Conservation (phyloP, 2,329 filamentous ascomycete genomes). For the Sarocladium kiliense region DNA sequence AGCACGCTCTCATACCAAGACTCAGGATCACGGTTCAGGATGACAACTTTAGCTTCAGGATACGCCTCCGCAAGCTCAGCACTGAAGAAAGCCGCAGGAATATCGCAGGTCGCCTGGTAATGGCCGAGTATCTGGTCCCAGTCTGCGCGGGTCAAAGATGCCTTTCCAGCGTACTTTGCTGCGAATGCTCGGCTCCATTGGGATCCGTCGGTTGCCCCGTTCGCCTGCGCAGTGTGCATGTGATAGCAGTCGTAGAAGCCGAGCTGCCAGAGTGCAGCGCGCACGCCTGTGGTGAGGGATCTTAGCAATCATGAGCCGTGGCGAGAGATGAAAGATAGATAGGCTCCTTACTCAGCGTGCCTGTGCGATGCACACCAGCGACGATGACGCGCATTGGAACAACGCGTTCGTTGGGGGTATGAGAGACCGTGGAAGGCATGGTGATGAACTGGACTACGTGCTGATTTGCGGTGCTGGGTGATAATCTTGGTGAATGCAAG, state of each 20-base stretch:
- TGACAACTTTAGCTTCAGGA: slow-evolving; percentile 32
- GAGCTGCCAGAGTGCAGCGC: slow-evolving; percentile 26
- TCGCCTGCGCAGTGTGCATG: slow-evolving; percentile 25
- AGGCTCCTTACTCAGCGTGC: slow-evolving; percentile 29
- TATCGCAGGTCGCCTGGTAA: slow-evolving; percentile 47
- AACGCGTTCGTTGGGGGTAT: slow-evolving; percentile 16
- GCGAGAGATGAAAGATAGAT: background rate
- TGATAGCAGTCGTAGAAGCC: slow-evolving; percentile 32
- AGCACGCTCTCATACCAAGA: slow-evolving; percentile 29
- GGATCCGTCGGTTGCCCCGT: slow-evolving; percentile 17
- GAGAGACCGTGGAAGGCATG: background rate
- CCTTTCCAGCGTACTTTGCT: slow-evolving; percentile 25
- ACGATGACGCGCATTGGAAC: slow-evolving; percentile 36
- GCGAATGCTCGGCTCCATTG: slow-evolving; percentile 27
- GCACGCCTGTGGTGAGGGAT: slow-evolving; percentile 22
- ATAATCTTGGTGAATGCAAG: background rate
- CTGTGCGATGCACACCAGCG: slow-evolving; percentile 32
- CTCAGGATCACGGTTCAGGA: slow-evolving; percentile 34
- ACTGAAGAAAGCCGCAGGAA: slow-evolving; percentile 50
- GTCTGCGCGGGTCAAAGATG: slow-evolving; percentile 29
- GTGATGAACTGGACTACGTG: too few species aligned
- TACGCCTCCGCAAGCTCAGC: slow-evolving; percentile 28
- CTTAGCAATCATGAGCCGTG: background rate
- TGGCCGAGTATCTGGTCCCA: slow-evolving; percentile 41
- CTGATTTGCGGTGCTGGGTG: too few species aligned